phyloP scores from a whole-genome alignment of 495 filamentous ascomycete genomes.

The Hyaloscypha hepaticicola region DNA sequence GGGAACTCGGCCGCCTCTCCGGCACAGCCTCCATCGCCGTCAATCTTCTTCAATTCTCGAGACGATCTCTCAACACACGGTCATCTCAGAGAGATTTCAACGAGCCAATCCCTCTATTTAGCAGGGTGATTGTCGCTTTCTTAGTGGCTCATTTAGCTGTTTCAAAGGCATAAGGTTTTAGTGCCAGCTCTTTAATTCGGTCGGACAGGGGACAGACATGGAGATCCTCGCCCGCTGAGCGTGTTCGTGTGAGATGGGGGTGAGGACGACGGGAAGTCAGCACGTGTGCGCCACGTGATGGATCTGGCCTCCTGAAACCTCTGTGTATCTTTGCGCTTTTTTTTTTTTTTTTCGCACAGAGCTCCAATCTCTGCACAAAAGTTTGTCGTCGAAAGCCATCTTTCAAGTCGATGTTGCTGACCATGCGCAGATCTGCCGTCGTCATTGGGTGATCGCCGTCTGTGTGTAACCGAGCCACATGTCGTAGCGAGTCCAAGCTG shows the following conservation, averaged over 20 bases:
- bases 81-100: neutral
- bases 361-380: neutral
- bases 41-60: neutral
- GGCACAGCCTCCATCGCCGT: neutral
- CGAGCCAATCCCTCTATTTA: neutral
- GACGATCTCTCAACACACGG: neutral
- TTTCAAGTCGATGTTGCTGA: neutral
- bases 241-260: neutral
- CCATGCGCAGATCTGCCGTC: neutral
- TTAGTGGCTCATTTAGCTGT: neutral
- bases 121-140: neutral
- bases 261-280: neutral
- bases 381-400: neutral
- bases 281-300: neutral
- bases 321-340: neutral
- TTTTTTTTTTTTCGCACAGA: neutral
- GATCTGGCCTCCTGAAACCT: neutral
- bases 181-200: slow-evolving; percentile 1
- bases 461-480: neutral
- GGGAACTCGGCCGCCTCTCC: neutral
- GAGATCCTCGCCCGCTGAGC: neutral
- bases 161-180: slow-evolving; percentile 12
- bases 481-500: neutral
- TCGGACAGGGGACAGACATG: neutral
- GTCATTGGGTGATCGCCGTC: neutral